Evolutionary conservation across 108 stramenopile species (phyloP), one percentile per base, ranked within the genome.

Genomic region (Nitzschia palea): DNA sequence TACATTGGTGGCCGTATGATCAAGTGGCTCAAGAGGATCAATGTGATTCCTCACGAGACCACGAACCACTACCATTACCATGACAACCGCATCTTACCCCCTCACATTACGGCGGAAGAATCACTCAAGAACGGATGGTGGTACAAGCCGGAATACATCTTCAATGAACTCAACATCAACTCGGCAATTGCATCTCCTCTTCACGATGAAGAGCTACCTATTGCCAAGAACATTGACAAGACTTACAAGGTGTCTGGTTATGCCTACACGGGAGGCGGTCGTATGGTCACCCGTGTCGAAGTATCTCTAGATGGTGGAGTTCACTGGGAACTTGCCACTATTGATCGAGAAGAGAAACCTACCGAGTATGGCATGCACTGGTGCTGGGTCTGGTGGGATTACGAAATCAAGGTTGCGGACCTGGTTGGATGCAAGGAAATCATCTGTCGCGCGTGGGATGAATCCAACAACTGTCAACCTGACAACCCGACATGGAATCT

Each of bases 151-250:
- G 96, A 97, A 67, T 88, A 88, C 73, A 97, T 98, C 74, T 97
- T 98, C 83, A 98, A 98, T 70, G 97, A 98, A 68, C 93, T 98
- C 51, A 97, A 97, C 78, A 97, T 98, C 81, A 98, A 98, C 83
- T 95, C 94, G 15, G 97, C 95, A 60, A 92, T 98, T 72, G 73
- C 86, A 0, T 68, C 78, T 26, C 98, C 98, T 14, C 86, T 87
- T 66, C 98, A 97, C 81, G 89, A 91, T 62, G 96, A 97, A 62
- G 90, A 91, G 34, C 68, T 95, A 30, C 75, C 84, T 61, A 85
- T 93, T 36, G 78, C 73, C 47, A 67, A 77, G 65, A 76, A 80
- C 40, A 80, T 90, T 55, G 82, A 70, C 57, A 74, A 73, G 45
- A 67, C 78, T 10, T 98, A 95, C 90, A 83, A 86, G 25, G 77